Evolutionary conservation across 148 eudicot genomes (phyloP).

Genomic region (Simmondsia chinensis): DNA sequence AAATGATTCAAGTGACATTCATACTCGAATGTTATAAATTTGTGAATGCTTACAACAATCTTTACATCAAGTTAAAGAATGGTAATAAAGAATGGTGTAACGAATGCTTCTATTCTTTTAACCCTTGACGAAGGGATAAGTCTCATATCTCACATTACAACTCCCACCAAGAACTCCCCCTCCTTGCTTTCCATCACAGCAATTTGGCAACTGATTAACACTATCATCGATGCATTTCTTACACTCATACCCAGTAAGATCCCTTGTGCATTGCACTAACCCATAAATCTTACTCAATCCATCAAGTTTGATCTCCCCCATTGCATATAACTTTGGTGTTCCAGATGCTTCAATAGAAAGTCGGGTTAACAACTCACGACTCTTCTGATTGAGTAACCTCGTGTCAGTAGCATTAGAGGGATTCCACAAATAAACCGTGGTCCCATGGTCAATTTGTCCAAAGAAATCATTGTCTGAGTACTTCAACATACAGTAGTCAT

Average conservation of each 20-base stretch:
- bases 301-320: constrained; percentile 8
- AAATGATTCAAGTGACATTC: too few relatives aligned
- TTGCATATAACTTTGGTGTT: constrained; percentile 6
- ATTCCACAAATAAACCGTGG: constrained; percentile 9
- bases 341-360: constrained; percentile 6
- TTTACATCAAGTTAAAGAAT: too few relatives aligned
- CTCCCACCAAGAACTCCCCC: constrained; percentile 29
- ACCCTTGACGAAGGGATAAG: constrained; percentile 19
- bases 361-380: constrained; percentile 6
- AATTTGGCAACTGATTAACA: constrained; percentile 9
- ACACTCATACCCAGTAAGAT: constrained; percentile 18
- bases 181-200: constrained; percentile 22
- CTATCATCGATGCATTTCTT: constrained; percentile 19
- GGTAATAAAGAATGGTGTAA: too few relatives aligned
- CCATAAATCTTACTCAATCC: constrained; percentile 16
- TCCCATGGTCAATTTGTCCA: constrained; percentile 14
- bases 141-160: constrained; percentile 26
- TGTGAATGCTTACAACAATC: too few relatives aligned
- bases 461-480: constrained; percentile 24
- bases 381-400: neutral
- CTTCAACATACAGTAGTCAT: constrained; percentile 29
- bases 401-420: constrained; percentile 11
- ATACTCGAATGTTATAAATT: too few relatives aligned
- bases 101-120: too few relatives aligned
- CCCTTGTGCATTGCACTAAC: constrained; percentile 28